A percentile compares a stretch with the other conserved stretches of the same genome.
phyloP scores from a whole-genome alignment of 2,329 filamentous ascomycete genomes.

The Camptophora hylomeconis region DNA sequence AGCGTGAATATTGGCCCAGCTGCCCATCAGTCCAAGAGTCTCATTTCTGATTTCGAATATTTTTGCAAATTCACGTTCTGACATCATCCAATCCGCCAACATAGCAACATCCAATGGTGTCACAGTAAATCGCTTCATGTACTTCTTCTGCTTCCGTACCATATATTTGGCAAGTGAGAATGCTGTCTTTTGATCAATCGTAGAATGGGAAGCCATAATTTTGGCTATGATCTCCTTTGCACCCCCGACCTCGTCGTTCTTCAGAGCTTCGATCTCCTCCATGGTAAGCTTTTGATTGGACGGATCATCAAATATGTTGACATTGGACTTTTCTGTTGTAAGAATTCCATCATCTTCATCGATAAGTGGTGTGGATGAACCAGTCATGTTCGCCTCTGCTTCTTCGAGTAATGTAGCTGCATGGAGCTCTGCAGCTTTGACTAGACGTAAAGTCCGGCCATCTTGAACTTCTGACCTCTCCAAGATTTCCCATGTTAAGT shows the following conservation, averaged over 20 bases:
- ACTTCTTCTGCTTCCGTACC: slow-evolving; percentile 85
- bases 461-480: slow-evolving; percentile 53
- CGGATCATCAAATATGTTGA: slow-evolving; percentile 48
- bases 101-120: slow-evolving; percentile 68
- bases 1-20: slow-evolving; percentile 75
- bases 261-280: slow-evolving; percentile 58
- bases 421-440: slow-evolving; percentile 70
- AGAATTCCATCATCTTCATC: slow-evolving; percentile 27
- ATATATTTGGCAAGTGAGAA: slow-evolving; percentile 96
- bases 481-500: slow-evolving; percentile 80
- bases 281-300: slow-evolving; percentile 62
- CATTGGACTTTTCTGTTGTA: slow-evolving; percentile 36
- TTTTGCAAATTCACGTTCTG: slow-evolving; percentile 66
- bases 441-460: slow-evolving; percentile 57
- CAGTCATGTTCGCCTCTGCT: slow-evolving; percentile 26
- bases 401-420: slow-evolving; percentile 54
- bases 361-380: slow-evolving; percentile 17
- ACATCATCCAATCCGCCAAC: slow-evolving; percentile 63
- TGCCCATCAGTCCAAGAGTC: slow-evolving; percentile 64
- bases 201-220: slow-evolving; percentile 76
- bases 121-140: slow-evolving; percentile 74
- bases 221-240: slow-evolving; percentile 88
- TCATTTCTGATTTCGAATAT: slow-evolving; percentile 83
- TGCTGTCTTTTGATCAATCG: slow-evolving; percentile 82
- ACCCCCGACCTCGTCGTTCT: slow-evolving; percentile 59